A percentile compares a stretch with the other conserved stretches of the same genome.
These are phyloP conservation scores for Rhizophlyctis rosea DNA, from an alignment of 192 early-diverging fungal genomes.

Conservation along the genomic window DNA sequence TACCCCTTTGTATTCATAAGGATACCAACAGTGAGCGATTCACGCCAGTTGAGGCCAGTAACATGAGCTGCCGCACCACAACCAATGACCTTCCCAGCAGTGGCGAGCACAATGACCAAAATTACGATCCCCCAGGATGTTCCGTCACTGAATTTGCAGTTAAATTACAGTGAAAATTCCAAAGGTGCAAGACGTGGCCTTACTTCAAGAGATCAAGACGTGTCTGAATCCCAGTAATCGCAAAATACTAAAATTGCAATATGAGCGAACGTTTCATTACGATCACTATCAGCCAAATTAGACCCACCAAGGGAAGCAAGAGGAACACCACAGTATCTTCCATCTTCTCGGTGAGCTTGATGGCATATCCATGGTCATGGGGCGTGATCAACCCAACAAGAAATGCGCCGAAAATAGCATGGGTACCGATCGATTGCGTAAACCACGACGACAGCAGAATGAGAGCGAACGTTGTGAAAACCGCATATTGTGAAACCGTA, in stretches of 20 bases:
- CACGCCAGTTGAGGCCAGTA: slow-evolving; percentile 70
- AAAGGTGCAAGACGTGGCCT: no score
- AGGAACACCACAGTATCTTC: slow-evolving; percentile 84
- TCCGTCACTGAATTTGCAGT: slow-evolving; percentile 69
- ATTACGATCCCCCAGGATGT: slow-evolving; percentile 73
- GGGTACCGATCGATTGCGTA: slow-evolving; percentile 62
- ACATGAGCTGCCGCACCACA: slow-evolving; percentile 65
- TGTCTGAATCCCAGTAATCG: no score
- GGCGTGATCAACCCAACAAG: slow-evolving; percentile 85
- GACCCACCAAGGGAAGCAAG: slow-evolving; percentile 66
- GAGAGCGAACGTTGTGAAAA: slow-evolving; percentile 68
- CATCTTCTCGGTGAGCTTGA: slow-evolving; percentile 83
- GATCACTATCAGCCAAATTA: no score
- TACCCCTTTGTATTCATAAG: slow-evolving; percentile 95
- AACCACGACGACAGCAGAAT: slow-evolving; percentile 61
- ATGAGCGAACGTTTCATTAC: no score
- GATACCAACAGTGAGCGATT: slow-evolving; percentile 79
- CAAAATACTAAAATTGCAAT: no score
- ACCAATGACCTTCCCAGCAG: slow-evolving; percentile 82
- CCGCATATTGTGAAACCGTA: slow-evolving; percentile 44
- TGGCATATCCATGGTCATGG: slow-evolving; percentile 83
- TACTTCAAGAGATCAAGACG: no score
- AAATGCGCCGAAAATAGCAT: slow-evolving; percentile 92
- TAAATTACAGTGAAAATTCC: slow-evolving; percentile 76
- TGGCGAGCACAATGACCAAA: slow-evolving; percentile 71